Conservation (phyloP, 805 yeast species). For the Starmerella stellata region DNA sequence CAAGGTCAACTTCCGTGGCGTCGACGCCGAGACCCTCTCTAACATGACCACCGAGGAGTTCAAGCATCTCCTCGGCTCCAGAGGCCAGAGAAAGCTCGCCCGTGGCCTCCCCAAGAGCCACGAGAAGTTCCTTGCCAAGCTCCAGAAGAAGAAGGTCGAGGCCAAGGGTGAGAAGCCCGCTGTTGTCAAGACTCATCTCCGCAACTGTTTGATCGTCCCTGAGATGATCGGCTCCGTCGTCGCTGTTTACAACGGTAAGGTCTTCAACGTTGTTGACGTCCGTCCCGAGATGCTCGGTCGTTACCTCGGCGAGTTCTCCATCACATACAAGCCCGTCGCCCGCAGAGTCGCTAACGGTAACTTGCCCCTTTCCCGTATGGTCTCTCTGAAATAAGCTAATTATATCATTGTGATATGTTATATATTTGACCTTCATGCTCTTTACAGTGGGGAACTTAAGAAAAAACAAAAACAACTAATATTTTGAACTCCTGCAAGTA, state of each 20-base stretch:
- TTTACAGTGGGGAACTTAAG: too few relatives aligned
- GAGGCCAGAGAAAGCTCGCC: constrained; percentile 99
- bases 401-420: too few relatives aligned
- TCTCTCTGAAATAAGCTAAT: constrained; percentile 18
- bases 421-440: too few relatives aligned
- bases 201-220: constrained; percentile 97
- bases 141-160: constrained; percentile 81
- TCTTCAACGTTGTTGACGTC: constrained; percentile 96
- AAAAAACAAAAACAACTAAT: too few relatives aligned
- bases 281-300: constrained; percentile 99
- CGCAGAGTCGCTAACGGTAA: constrained; percentile 50
- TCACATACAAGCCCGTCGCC: constrained; percentile 98
- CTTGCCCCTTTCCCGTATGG: constrained; percentile 20
- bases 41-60: constrained; percentile 93
- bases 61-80: constrained; percentile 88
- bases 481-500: too few relatives aligned
- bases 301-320: constrained; percentile 99
- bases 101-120: constrained; percentile 93
- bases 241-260: constrained; percentile 99
- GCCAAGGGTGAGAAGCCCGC: constrained; percentile 81
- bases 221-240: constrained; percentile 99
- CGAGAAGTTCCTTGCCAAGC: constrained; percentile 89
- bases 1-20: constrained; percentile 98
- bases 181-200: constrained; percentile 94
- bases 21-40: constrained; percentile 83